phyloP scores from a whole-genome alignment of 139 green algal species.

The Coccomyxa sp. region DNA sequence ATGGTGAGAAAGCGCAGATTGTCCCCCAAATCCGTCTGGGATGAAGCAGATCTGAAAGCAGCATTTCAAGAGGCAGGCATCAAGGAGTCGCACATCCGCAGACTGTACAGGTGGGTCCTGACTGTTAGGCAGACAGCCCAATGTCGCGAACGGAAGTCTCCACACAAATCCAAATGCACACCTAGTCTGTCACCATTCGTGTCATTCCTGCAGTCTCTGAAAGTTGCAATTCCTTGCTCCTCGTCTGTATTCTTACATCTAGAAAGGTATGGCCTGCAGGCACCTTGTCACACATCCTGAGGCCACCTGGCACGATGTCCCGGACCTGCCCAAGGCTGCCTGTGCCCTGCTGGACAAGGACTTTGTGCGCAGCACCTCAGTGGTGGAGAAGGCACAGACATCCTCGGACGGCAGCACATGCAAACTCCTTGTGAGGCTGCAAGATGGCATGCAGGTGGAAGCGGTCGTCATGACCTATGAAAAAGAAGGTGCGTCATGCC shows the following conservation, averaged over 20 bases:
- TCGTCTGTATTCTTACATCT: background rate
- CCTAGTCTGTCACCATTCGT: background rate
- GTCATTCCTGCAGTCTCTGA: background rate
- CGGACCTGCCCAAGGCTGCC: conserved; percentile 67
- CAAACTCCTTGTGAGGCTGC: conserved; percentile 85
- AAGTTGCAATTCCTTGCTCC: background rate
- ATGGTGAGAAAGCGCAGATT: conserved; percentile 41
- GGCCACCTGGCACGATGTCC: conserved; percentile 48
- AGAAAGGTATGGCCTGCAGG: conserved; percentile 19
- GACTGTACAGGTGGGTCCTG: conserved; percentile 53
- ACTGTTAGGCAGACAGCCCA: too few species aligned
- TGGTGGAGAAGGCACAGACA: conserved; percentile 36
- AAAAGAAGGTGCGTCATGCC: conserved; percentile 34
- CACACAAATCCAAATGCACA: background rate
- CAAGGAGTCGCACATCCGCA: conserved; percentile 51
- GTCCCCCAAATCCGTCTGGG: conserved; percentile 52
- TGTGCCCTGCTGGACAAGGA: conserved; percentile 36
- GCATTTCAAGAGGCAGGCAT: conserved; percentile 53
- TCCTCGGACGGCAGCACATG: conserved; percentile 68
- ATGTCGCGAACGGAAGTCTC: background rate
- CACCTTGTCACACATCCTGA: conserved; percentile 54
- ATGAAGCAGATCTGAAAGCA: conserved; percentile 29
- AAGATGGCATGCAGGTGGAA: conserved; percentile 90
- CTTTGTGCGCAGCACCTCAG: conserved; percentile 55
- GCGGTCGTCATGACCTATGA: conserved; percentile 88